These are phyloP conservation scores for Fraxinus cuspidata DNA, from an alignment of 257 asterid species.

Conservation along the genomic window DNA sequence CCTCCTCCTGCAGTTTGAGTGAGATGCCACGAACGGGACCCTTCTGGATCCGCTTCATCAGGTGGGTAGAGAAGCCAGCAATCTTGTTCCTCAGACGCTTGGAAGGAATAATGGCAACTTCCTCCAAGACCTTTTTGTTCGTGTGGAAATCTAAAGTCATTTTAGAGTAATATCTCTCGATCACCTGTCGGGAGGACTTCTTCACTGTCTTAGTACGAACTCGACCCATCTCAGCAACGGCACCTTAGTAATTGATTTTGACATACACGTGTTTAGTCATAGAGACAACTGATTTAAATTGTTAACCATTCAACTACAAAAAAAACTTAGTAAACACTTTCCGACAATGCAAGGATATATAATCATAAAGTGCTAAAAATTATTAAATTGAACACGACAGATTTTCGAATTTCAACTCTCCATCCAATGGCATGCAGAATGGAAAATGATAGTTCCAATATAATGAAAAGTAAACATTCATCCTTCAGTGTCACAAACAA, in stretches of 20 bases:
- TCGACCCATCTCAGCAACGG: constrained; percentile 45
- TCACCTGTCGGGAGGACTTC: constrained; percentile 56
- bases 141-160: constrained; percentile 59
- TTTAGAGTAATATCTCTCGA: constrained; percentile 52
- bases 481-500: not conserved
- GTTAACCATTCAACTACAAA: not conserved
- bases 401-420: not conserved
- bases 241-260: not conserved
- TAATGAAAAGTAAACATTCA: not conserved
- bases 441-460: not conserved
- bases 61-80: constrained; percentile 49
- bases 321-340: not conserved
- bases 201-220: constrained; percentile 54
- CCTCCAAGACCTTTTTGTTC: constrained; percentile 45
- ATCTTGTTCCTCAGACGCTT: constrained; percentile 47
- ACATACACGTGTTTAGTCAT: not conserved
- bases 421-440: not conserved
- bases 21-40: constrained; percentile 49
- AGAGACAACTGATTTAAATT: not conserved
- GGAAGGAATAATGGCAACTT: constrained; percentile 50
- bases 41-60: constrained; percentile 49
- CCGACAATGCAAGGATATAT: not conserved
- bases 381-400: not conserved
- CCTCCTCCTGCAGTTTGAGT: constrained; percentile 48
- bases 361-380: not conserved